Base-by-base conservation (phyloP, 73 alveolate genomes). In the Uronychia setigera region DNA sequence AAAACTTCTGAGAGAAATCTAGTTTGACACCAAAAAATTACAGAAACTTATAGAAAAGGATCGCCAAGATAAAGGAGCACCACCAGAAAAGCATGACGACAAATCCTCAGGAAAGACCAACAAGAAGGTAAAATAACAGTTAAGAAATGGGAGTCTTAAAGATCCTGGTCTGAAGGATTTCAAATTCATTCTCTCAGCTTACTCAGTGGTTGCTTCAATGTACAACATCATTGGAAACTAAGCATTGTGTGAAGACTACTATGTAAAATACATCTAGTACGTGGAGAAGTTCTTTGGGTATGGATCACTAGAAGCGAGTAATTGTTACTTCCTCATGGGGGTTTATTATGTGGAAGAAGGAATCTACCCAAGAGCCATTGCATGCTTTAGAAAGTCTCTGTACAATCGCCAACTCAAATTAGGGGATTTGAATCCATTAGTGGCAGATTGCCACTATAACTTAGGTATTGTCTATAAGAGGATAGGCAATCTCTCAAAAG, bases 121-220 rank as follows among this genome's bases (percentile, higher is more conserved):
- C 33, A 83, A 34, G 75, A 14, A 1, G 58, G 11, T 34, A 31
- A 46, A 60, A 75, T 1, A 60, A 30, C 14, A 60, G 32, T 30
- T 1, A 9, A 13, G 29, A 26, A n/a, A n/a, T n/a, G 79, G 32
- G 32, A 19, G 14, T 26, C 32, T 30, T 60, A 30, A 26, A 5
- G 14, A 60, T 1, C 33, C 32, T 13, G 29, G 14, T 32, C 57
- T 85, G 60, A 35, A 60, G 27, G 91, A 85, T 32, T 85, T 32
- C 80, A 85, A 85, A 74, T 85, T 83, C 81, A 77, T 85, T 81
- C 85, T 85, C 59, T 77, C 91, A 0, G 91, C 91, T 27, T 59
- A 26, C 30, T 83, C 87, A 1, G 57, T 75, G 1, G 77, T 85
- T 5, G 91, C 91, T 77, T 80, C 87, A 5, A 74, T 85, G 59